Percentiles rank a stretch among this genome's conserved stretches.
These are phyloP conservation scores for Botryosphaeria dothidea DNA, from an alignment of 2,329 filamentous ascomycete genomes.

Conservation along the genomic window DNA sequence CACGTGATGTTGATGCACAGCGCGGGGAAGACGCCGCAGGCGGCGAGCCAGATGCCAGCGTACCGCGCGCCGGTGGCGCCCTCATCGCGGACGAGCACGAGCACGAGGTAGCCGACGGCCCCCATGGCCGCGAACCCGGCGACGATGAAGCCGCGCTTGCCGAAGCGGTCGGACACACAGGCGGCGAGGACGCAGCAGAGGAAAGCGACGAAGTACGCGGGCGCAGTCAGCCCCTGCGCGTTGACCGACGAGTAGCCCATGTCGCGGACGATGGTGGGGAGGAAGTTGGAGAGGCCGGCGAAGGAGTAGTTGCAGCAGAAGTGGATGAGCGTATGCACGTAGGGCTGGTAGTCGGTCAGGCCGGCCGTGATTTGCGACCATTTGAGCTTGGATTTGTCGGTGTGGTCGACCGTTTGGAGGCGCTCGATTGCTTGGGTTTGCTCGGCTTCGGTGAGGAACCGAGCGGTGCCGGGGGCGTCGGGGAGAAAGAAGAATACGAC, in stretches of 20 bases:
- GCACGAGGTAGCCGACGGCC: slow-evolving; percentile 37
- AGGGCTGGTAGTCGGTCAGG: slow-evolving; percentile 41
- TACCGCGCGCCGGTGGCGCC: slow-evolving; percentile 36
- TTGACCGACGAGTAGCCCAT: slow-evolving; percentile 43
- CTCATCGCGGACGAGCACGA: slow-evolving; percentile 30
- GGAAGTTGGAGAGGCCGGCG: slow-evolving; percentile 42
- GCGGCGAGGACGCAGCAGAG: slow-evolving; percentile 34
- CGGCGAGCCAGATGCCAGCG: slow-evolving; percentile 40
- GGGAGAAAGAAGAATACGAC: slow-evolving; percentile 35
- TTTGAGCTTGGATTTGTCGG: slow-evolving; percentile 37
- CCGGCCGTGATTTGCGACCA: slow-evolving; percentile 40
- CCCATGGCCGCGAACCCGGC: slow-evolving; percentile 29
- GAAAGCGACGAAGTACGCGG: slow-evolving; percentile 44
- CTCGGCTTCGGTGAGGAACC: slow-evolving; percentile 32
- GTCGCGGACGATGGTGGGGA: slow-evolving; percentile 44
- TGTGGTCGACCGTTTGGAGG: slow-evolving; percentile 46
- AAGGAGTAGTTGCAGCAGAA: slow-evolving; percentile 44
- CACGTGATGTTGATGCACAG: slow-evolving; percentile 34
- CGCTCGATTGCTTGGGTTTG: slow-evolving; percentile 26
- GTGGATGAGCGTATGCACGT: slow-evolving; percentile 39
- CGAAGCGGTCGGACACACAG: slow-evolving; percentile 38
- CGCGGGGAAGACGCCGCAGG: slow-evolving; percentile 35
- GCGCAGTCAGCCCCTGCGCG: slow-evolving; percentile 45
- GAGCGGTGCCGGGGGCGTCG: slow-evolving; percentile 31
- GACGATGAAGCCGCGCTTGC: slow-evolving; percentile 38